A percentile compares a stretch with the other conserved stretches of the same genome.
Conservation (phyloP, 305 asterid species). For the Solanum hybrid region DNA sequence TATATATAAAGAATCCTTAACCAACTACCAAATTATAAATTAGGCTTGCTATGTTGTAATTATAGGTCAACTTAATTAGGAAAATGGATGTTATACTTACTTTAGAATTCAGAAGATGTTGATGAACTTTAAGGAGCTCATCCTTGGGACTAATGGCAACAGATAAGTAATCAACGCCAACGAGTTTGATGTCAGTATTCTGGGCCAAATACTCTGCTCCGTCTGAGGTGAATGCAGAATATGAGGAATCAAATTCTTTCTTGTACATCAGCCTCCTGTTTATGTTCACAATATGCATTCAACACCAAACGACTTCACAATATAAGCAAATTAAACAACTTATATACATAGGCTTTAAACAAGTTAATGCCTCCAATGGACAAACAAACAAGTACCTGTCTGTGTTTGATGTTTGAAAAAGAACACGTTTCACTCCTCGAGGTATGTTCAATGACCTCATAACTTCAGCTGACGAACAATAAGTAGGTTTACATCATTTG, state of each 20-base stretch:
- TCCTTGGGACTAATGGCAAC: neutral
- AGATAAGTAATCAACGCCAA: slow-evolving; percentile 23
- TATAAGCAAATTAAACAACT: neutral
- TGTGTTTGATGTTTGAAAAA: slow-evolving; percentile 18
- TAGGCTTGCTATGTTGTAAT: neutral
- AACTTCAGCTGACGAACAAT: slow-evolving; percentile 6
- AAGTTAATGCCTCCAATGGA: neutral
- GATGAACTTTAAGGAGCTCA: neutral
- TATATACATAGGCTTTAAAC: neutral
- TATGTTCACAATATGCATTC: neutral
- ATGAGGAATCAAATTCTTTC: slow-evolving; percentile 1
- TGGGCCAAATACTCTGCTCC: slow-evolving; percentile 23
- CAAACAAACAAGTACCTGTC: slow-evolving; percentile 5
- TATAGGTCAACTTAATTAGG: neutral
- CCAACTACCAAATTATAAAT: neutral
- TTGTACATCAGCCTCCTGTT: slow-evolving; percentile 14
- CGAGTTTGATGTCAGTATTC: slow-evolving; percentile 22
- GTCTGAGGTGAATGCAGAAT: slow-evolving; percentile 12
- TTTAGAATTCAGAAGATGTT: neutral
- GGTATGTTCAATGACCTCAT: slow-evolving; percentile 16
- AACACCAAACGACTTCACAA: neutral
- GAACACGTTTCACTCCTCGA: slow-evolving; percentile 19
- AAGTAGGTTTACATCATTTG: neutral
- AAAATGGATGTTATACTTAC: neutral
- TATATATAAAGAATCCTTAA: neutral